Percentiles rank a stretch among this genome's conserved stretches.
These are phyloP conservation scores for Plectosphaerella sp. DNA, from an alignment of 2,329 filamentous ascomycete genomes.

Conservation along the genomic window DNA sequence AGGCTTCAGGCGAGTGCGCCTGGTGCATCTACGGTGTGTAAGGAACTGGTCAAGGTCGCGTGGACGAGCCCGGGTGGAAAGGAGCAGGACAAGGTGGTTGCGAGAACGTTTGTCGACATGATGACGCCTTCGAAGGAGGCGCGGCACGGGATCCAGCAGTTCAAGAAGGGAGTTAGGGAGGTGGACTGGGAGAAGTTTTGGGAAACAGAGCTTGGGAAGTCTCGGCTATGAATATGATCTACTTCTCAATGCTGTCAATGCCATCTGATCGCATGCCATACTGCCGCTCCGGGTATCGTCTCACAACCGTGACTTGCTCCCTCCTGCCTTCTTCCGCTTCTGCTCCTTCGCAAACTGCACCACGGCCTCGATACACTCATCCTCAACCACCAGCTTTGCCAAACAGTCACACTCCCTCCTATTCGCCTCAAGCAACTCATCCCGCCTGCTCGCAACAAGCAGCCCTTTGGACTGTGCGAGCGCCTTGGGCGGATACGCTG, in stretches of 20 bases:
- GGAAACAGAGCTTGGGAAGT: neutral
- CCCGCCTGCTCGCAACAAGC: neutral
- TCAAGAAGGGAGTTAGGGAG: slow-evolving; percentile 3
- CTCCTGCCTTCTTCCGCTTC: neutral
- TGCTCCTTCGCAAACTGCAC: slow-evolving; percentile 1
- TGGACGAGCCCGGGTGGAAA: slow-evolving; percentile 10
- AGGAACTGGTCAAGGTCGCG: slow-evolving; percentile 20
- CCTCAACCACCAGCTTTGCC: neutral
- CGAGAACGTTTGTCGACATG: slow-evolving; percentile 1
- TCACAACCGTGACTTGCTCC: too few species aligned
- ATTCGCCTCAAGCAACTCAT: slow-evolving; percentile 3
- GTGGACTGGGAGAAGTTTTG: slow-evolving; percentile 2
- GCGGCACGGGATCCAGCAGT: slow-evolving; percentile 1
- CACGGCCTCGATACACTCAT: neutral
- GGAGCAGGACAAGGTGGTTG: slow-evolving; percentile 2
- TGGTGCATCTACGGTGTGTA: slow-evolving; percentile 21
- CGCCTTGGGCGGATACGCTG: slow-evolving; percentile 1
- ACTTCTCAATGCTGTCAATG: too few species aligned
- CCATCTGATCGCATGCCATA: too few species aligned
- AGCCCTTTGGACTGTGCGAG: slow-evolving; percentile 1
- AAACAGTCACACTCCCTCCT: slow-evolving; percentile 1
- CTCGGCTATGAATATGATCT: neutral
- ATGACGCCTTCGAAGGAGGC: slow-evolving; percentile 4
- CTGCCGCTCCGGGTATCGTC: too few species aligned
- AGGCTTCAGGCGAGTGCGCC: slow-evolving; percentile 18